Evolutionary conservation across 352 stramenopile species (phyloP), one percentile per base, ranked within the genome.

Genomic region (Globisporangium paddicum): DNA sequence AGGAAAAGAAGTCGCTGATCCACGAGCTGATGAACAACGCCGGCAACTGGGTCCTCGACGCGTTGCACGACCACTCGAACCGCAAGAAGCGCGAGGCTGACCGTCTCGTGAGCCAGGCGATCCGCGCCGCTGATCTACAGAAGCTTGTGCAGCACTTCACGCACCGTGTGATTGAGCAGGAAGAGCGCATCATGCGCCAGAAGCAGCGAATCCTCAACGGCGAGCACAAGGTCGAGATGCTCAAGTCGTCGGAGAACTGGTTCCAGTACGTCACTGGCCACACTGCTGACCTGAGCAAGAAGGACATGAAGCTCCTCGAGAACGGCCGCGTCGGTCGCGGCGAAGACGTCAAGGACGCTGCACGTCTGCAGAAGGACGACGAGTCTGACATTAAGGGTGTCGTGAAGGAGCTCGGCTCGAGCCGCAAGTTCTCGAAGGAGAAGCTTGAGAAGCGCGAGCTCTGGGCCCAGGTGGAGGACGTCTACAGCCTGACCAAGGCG

Each of bases 201-300:
- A 95, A 95, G 73, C 86, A 95, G 73, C 86, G 86, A 35, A 95
- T 95, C 63, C 66, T 95, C 16, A 91, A 93, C 62, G 81, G 86
- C 58, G 86, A 95, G 63, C 86, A 95, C 77, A 95, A 95, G 78
- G 79, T 95, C 1, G 82, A 95, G 70, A 95, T 95, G 86, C 86
- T 95, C 61, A 95, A 95, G 76, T 89, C 77, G 7, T 89, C 77
- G 2, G 86, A 95, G 70, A 93, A 92, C 72, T 95, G 86, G 86
- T 95, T 88, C 69, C 77, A 93, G 66, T 93, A 93, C 68, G 86
- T 93, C 18, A 95, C 82, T 42, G 77, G 83, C 30, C 77, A 91
- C 69, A 71, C 72, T 7, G 68, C 69, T 5, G 81, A 95, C 69
- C 67, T 86, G 38, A 77, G 84, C 58, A 92, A 91, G 73, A 92